Conservation (phyloP, 352 stramenopile species). For the Globisporangium lucens region DNA sequence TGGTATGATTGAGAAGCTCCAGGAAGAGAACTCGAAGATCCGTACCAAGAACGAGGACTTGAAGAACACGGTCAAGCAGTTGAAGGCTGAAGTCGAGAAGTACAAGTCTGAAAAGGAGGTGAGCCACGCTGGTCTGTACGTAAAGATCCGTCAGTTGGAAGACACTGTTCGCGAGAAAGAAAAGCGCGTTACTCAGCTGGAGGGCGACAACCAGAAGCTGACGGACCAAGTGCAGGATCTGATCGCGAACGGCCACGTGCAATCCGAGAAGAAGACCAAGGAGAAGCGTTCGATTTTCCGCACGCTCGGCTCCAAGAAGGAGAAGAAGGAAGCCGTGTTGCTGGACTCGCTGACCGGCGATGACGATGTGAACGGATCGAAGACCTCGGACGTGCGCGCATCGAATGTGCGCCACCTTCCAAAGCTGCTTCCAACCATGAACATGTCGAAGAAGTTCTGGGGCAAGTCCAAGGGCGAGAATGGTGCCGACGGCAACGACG, state of each 20-base stretch:
- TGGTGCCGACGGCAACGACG: constrained; percentile 38
- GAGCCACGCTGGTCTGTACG: constrained; percentile 61
- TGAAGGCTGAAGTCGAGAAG: constrained; percentile 73
- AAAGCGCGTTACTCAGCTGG: constrained; percentile 66
- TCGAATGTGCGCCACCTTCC: constrained; percentile 57
- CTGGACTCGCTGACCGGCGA: constrained; percentile 77
- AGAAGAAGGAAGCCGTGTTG: constrained; percentile 59
- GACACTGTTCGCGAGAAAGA: constrained; percentile 72
- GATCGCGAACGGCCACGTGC: constrained; percentile 34
- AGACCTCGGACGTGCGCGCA: constrained; percentile 42
- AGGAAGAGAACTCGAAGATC: constrained; percentile 75
- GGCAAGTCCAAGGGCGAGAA: constrained; percentile 47
- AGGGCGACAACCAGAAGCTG: constrained; percentile 74
- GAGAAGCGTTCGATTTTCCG: constrained; percentile 80
- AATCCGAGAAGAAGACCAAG: constrained; percentile 49
- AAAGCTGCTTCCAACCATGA: constrained; percentile 59
- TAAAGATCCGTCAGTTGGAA: constrained; percentile 74
- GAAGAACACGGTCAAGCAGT: constrained; percentile 49
- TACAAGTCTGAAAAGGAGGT: constrained; percentile 81
- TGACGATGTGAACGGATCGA: constrained; percentile 59
- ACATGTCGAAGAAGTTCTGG: constrained; percentile 80
- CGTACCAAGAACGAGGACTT: constrained; percentile 78
- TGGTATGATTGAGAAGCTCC: constrained; percentile 81
- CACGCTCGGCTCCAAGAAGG: constrained; percentile 83
- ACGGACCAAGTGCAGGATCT: constrained; percentile 50